Evolutionary conservation across 2,329 filamentous ascomycete species (phyloP).

Genomic region (Samsoniella hepiali): DNA sequence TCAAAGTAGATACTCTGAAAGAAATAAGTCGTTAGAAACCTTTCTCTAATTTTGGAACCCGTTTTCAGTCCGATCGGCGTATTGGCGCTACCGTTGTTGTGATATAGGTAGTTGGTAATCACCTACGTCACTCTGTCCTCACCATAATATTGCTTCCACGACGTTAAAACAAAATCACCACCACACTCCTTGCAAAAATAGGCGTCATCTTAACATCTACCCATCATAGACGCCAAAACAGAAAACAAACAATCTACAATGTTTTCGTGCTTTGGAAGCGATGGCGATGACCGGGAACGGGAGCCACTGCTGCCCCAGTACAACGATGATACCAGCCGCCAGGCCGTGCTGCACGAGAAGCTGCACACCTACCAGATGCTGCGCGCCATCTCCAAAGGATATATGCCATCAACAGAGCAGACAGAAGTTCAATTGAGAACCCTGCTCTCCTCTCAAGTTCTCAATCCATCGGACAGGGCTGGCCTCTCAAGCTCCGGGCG

Average conservation of each 20-base stretch:
- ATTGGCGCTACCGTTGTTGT: not conserved
- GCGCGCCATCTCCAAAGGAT: slow-evolving; percentile 75
- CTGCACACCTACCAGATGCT: slow-evolving; percentile 92
- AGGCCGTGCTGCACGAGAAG: slow-evolving; percentile 79
- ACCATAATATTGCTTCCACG: not conserved
- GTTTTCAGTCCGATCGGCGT: not conserved
- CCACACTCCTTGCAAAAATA: not conserved
- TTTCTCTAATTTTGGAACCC: not conserved
- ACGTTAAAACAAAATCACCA: not conserved
- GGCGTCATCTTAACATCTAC: not conserved
- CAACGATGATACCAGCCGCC: slow-evolving; percentile 73
- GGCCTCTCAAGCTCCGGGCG: slow-evolving; percentile 76
- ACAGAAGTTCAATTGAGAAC: slow-evolving; percentile 74
- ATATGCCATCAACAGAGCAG: slow-evolving; percentile 90
- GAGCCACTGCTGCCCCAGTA: slow-evolving; percentile 81
- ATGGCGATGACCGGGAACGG: slow-evolving; percentile 55
- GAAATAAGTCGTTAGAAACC: too few species aligned
- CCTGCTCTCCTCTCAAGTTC: slow-evolving; percentile 70
- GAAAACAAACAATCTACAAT: slow-evolving; percentile 30
- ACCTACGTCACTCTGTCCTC: slow-evolving; percentile 15
- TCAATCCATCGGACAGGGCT: slow-evolving; percentile 62
- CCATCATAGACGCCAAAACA: not conserved
- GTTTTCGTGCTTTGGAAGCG: slow-evolving; percentile 62
- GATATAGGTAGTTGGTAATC: not conserved
- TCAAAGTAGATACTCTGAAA: too few species aligned